Conservation (phyloP, 1,139 yeast species). For the Ashbya aceris region DNA sequence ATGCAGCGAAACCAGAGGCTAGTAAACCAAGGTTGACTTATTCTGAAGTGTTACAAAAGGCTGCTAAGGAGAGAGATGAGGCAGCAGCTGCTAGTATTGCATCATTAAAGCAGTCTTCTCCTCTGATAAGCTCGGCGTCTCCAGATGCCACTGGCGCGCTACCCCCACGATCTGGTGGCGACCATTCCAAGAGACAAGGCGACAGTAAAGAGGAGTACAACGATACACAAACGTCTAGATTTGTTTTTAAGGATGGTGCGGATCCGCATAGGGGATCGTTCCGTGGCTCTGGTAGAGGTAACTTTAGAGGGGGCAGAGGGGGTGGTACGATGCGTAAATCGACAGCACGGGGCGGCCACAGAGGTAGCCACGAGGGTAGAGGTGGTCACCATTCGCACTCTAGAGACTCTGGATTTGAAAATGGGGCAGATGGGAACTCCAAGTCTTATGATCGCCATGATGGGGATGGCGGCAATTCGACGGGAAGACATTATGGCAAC, state of each 20-base stretch:
- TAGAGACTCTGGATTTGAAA: constrained; percentile 4
- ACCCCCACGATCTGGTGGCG: background rate
- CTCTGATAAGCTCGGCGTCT: background rate
- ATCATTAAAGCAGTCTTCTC: background rate
- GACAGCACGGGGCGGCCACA: constrained; percentile 9
- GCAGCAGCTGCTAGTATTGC: background rate
- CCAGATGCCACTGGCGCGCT: background rate
- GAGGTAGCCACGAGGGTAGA: constrained; percentile 10
- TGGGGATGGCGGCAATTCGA: constrained; percentile 7
- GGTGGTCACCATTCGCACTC: constrained; percentile 5
- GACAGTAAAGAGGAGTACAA: constrained; percentile 4
- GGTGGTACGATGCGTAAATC: constrained; percentile 10
- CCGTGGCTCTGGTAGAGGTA: constrained; percentile 8
- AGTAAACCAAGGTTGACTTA: constrained; percentile 1
- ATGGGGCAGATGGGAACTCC: constrained; percentile 3
- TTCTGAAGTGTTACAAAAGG: constrained; percentile 3
- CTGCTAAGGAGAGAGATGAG: constrained; percentile 3
- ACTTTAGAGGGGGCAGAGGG: constrained; percentile 6
- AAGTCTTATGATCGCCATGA: constrained; percentile 6
- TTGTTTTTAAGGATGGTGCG: constrained; percentile 12
- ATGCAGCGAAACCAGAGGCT: background rate
- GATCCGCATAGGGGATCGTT: background rate
- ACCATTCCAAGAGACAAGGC: background rate
- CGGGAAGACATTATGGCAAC: constrained; percentile 1
- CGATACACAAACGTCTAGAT: background rate